phyloP scores from a whole-genome alignment of 306 rosid species.

The Cicer judaicum region DNA sequence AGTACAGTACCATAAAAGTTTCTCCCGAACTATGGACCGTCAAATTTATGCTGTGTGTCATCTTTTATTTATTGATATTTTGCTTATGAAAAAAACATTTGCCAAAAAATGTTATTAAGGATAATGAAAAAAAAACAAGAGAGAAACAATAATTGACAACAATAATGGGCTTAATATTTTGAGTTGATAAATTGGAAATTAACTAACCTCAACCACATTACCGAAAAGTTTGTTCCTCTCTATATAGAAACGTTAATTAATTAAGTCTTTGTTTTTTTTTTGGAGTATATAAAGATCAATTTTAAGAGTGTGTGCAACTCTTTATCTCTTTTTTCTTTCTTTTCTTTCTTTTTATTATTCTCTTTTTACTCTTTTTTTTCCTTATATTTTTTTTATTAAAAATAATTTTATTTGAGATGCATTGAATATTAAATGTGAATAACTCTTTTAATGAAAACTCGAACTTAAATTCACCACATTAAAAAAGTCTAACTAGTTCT shows the following conservation, averaged over 20 bases:
- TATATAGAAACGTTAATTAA: neutral
- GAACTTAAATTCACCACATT: accelerated
- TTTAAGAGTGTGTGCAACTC: too few relatives aligned
- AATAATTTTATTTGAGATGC: too few relatives aligned
- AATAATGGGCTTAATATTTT: neutral
- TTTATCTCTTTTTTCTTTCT: too few relatives aligned
- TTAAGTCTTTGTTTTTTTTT: too few relatives aligned
- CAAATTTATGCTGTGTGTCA: neutral
- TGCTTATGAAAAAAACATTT: neutral
- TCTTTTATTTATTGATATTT: neutral
- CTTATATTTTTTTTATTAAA: too few relatives aligned
- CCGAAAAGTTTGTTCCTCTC: constrained; percentile 13
- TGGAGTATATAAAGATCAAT: too few relatives aligned
- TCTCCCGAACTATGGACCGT: constrained; percentile 12
- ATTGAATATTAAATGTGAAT: too few relatives aligned
- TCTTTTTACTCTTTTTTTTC: too few relatives aligned
- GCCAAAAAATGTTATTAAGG: neutral
- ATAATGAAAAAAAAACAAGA: neutral
- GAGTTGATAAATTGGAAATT: neutral
- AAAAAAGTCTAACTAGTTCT: too few relatives aligned
- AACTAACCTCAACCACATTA: constrained; percentile 4
- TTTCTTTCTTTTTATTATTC: too few relatives aligned
- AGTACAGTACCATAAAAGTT: constrained; percentile 8
- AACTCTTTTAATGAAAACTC: too few relatives aligned
- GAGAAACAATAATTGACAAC: neutral